Evolutionary conservation across 1,139 yeast species (phyloP), one percentile per base, ranked within the genome.

Genomic region (Arxiozyma slooffiae): DNA sequence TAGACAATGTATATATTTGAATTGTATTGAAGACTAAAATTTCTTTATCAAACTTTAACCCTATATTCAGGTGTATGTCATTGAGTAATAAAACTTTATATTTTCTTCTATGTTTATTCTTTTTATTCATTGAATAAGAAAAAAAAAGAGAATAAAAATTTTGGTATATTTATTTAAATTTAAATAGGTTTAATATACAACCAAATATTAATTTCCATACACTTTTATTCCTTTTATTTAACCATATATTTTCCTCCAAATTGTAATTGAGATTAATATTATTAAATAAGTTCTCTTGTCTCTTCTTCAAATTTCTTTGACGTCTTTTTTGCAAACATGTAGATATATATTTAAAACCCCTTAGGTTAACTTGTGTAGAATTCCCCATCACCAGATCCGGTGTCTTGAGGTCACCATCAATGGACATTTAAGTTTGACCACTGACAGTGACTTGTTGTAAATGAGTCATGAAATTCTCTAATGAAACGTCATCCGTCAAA

Each of bases 401-500:
- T 5, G 41, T 16, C n/a, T 41, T n/a, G n/a, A 7, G 7, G 9
- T 34, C 26, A 41, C 53, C 53, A 62, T 49, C 61, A 18, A 50
- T 44, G n/a, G n/a, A n/a, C 6, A 30, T 30, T 49, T 52, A 54
- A 24, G 53, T 64, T 55, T 67, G 73, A 50, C 76, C 76, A 55
- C 73, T 67, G 46, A 85, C 94, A 52, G 87, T 90, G 60, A 87
- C 77, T 68, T 85, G 85, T 66, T 86, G 90, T 64, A 89, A 78
- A 70, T 88, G 96, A 52, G 83, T 79, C 94, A 89, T 89, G 67
- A 89, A 89, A 40, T 86, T 88, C 73, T 89, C 95, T 67, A 89
- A 76, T 47, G 92, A 82, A 44, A 89, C 97, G 73, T 90, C 97
- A 71, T 90, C 97, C 36, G 97, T 90, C 66, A 90, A 80, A 45